Evolutionary conservation across 2,329 filamentous ascomycete genomes (phyloP), one percentile per base, ranked within the genome.

Genomic region (Eutypella sp.): DNA sequence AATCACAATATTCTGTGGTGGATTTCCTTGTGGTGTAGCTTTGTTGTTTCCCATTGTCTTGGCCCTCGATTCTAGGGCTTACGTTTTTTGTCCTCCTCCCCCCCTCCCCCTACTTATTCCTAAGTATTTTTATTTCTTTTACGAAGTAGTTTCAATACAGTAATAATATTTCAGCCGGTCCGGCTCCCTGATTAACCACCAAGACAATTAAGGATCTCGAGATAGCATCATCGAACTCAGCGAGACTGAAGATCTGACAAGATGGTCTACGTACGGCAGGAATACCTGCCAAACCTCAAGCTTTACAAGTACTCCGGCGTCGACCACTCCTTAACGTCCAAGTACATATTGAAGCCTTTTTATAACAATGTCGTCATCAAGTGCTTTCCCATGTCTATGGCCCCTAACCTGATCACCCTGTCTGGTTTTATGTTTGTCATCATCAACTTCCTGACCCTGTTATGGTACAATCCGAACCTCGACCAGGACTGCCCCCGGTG

Each of bases 201-300:
- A n/a, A n/a, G n/a, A n/a, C n/a, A n/a, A n/a, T n/a, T n/a, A n/a
- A 33, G 4, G 18, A 16, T 15, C 20, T 13, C 18, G 23, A 19
- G 5, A 39, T 39, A 24, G 20, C 20, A 20, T 39, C 36, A 16
- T 39, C 36, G 20, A 22, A 39, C 16, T 20, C 19, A 24, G 36
- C 6, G 13, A 33, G 13, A 33, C 4, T n/a, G 13, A 22, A 39
- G 8, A n/a, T 27, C 44, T 34, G 52, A 46, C 59, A 59, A 56
- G 45, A 96, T 96, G 90, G 91, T 93, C 51, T 97, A 97, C 76
- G 90, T 99, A 50, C 89, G 93, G 55, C 88, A 96, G 70, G 84
- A 91, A 62, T 84, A 89, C 71, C 84, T 99, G 52, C 83, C 86
- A 33, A 89, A 88, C 65, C 82, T 99, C 59, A 88, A 87, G 68